phyloP scores from a whole-genome alignment of 2,329 filamentous ascomycete species.

The Xylariaceae sp. region DNA sequence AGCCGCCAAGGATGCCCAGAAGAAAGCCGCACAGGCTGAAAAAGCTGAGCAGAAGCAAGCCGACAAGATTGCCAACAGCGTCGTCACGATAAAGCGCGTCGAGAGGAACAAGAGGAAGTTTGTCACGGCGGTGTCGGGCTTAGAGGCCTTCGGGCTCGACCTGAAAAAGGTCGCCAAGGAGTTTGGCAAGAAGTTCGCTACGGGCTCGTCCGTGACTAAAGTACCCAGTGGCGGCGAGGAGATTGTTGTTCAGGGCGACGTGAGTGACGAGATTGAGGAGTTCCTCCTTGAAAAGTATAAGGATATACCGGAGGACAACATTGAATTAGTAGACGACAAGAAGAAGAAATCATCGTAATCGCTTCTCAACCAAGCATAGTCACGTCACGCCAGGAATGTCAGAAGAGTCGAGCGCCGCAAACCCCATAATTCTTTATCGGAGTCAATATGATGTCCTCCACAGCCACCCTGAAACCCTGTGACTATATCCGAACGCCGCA shows the following conservation, averaged over 20 bases:
- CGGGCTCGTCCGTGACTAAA: conserved; percentile 88
- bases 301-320: conserved; percentile 89
- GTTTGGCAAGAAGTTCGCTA: conserved; percentile 97
- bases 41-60: conserved; percentile 78
- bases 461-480: conserved; percentile 3
- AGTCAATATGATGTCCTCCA: conserved; percentile 12
- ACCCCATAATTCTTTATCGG: conserved; percentile 15
- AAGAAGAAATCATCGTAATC: conserved; percentile 67
- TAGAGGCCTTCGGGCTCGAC: conserved; percentile 87
- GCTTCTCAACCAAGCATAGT: conserved; percentile 7
- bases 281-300: conserved; percentile 86
- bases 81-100: conserved; percentile 90
- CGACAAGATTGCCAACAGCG: conserved; percentile 75
- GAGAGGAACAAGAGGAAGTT: conserved; percentile 98
- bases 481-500: conserved; percentile 15
- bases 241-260: conserved; percentile 95
- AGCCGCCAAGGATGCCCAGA: conserved; percentile 91
- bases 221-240: conserved; percentile 81
- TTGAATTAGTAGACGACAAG: conserved; percentile 93
- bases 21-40: conserved; percentile 93
- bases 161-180: conserved; percentile 96
- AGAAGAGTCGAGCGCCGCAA: conserved; percentile 15
- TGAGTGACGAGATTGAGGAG: conserved; percentile 90
- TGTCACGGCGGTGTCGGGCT: conserved; percentile 84
- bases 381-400: conserved; percentile 17